These are phyloP conservation scores for Candida frijolesensis DNA, from an alignment of 1,139 yeast species.

Conservation along the genomic window DNA sequence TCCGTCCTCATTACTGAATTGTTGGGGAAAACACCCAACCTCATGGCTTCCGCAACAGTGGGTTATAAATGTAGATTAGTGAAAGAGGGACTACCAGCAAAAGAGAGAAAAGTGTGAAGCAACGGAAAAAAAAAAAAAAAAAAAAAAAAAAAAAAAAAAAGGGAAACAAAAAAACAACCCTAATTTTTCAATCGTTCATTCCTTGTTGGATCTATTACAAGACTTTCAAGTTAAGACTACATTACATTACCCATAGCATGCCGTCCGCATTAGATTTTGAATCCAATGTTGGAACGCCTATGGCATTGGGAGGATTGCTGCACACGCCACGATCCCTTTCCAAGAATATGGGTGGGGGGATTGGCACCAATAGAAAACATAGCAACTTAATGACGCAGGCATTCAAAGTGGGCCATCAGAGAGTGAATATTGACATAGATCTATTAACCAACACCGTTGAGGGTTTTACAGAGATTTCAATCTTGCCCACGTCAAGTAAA, in stretches of 20 bases:
- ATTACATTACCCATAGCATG: neutral
- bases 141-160: neutral
- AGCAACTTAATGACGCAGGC: conserved; percentile 37
- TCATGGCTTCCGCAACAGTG: too few relatives aligned
- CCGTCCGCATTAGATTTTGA: conserved; percentile 7
- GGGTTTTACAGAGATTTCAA: conserved; percentile 85
- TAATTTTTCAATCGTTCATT: neutral
- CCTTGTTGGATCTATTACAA: neutral
- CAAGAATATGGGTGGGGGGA: neutral
- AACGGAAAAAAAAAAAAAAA: neutral
- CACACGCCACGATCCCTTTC: conserved; percentile 10
- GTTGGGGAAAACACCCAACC: too few relatives aligned
- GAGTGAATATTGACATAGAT: conserved; percentile 68
- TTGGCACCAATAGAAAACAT: neutral
- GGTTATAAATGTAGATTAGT: too few relatives aligned
- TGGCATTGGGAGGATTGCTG: conserved; percentile 4
- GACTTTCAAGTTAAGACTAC: neutral
- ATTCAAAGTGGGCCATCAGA: conserved; percentile 67
- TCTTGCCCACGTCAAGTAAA: conserved; percentile 67
- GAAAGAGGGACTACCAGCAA: too few relatives aligned
- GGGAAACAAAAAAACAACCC: neutral
- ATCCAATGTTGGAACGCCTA: conserved; percentile 12
- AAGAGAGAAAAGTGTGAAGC: neutral
- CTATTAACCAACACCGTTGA: conserved; percentile 50
- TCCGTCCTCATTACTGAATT: too few relatives aligned